Base-by-base conservation (phyloP, 192 early-diverging fungal species). In the Obelidium mucronatum region DNA sequence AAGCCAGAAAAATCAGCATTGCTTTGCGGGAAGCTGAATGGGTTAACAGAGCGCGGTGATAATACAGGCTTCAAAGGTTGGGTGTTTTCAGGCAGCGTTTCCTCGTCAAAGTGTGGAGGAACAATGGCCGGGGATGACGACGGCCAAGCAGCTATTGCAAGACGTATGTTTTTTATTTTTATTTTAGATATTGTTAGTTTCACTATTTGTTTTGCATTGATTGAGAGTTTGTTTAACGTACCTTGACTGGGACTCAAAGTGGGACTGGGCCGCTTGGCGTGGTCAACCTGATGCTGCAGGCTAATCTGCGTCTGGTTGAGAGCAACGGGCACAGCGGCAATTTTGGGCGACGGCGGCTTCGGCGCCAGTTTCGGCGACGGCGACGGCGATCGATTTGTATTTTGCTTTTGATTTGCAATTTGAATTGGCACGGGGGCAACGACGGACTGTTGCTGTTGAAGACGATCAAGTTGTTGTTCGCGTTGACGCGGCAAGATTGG, bases 41-140 rank as follows among this genome's bases (percentile, higher is more conserved):
- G 66, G 28, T 67, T 67, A n/a, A n/a, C 42, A 31, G 66, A 24
- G 63, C 11, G 8, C 15, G 58, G 26, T 8, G 30, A 60, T n/a
- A 60, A 60, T 28, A 30, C 0, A n/a, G 66, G 17, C 19, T 37
- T 5, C 4, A 51, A 40, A 3, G 48, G 26, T 24, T 17, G 40
- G 13, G 66, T 37, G n/a, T 37, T 26, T 8, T 26, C 24, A 3
- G 28, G 31, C 5, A 8, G 34, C 5, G 40, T 13, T 6, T 0
- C 0, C n/a, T 51, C 44, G 15, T 67, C 66, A 28, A 51, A 13
- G 48, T 19, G 40, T 17, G 66, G 28, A 28, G 66, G 66, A 30
- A 67, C 40, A 37, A 67, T 19, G 28, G 66, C 66, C 4, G 66
- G 66, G 6, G 66, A 51, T 3, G 66, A 67, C 40, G 66, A 42